phyloP scores from a whole-genome alignment of 108 stramenopile genomes.

The Nitzschia sp. region DNA sequence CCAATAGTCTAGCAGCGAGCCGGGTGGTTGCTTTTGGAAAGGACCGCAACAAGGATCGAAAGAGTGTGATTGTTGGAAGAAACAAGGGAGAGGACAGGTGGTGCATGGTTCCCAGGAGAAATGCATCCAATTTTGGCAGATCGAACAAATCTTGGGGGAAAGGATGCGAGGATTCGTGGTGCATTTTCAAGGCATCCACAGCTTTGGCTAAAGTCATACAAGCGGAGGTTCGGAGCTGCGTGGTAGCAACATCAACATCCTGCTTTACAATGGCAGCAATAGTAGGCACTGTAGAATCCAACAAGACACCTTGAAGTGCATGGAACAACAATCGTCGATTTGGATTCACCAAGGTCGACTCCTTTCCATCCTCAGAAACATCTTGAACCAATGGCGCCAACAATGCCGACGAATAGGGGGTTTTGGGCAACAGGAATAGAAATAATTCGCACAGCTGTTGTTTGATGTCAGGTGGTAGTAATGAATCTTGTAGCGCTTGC shows the following conservation, averaged over 20 bases:
- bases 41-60: constrained; percentile 15
- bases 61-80: constrained; percentile 6
- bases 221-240: background rate
- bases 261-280: background rate
- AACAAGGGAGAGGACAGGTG: background rate
- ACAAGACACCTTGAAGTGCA: constrained; percentile 33
- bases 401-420: constrained; percentile 44
- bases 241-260: background rate
- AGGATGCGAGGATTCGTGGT: background rate
- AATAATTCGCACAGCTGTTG: constrained; percentile 9
- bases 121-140: background rate
- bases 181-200: background rate
- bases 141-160: background rate
- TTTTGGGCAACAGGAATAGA: constrained; percentile 3
- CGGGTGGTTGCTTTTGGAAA: constrained; percentile 18
- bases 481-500: background rate
- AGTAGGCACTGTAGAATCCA: background rate
- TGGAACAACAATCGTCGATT: constrained; percentile 41
- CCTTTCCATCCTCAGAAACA: constrained; percentile 47
- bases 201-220: background rate
- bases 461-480: background rate
- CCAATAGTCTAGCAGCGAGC: background rate
- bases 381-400: constrained; percentile 65
- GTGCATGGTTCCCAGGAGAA: background rate
- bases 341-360: constrained; percentile 52